These are phyloP conservation scores for Gracilaria caudata DNA, from an alignment of 23 red algal genomes.

Conservation along the genomic window DNA sequence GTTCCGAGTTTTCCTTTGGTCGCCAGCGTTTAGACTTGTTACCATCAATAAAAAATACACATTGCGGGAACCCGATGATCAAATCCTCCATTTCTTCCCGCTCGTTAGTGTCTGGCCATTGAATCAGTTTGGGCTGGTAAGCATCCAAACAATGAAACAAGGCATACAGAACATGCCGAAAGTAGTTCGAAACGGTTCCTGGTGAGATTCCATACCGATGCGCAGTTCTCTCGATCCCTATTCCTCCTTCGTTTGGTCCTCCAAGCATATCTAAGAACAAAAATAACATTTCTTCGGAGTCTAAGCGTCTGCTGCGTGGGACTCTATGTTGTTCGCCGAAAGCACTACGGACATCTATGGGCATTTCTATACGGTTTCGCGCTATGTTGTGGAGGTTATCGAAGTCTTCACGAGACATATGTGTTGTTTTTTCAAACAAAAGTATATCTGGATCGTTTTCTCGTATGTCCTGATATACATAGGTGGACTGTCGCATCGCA, in stretches of 20 bases:
- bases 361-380: too few species aligned
- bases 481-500: too few species aligned
- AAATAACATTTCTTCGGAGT: background rate
- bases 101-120: constrained; percentile 7
- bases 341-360: too few species aligned
- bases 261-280: constrained; percentile 27
- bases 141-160: background rate
- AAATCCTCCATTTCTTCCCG: background rate
- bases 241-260: constrained; percentile 11
- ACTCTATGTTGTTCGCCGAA: too few species aligned
- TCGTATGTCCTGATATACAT: too few species aligned
- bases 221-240: background rate
- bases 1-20: background rate
- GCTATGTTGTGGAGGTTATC: too few species aligned
- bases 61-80: constrained; percentile 22
- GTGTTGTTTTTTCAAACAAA: too few species aligned
- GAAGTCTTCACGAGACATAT: too few species aligned
- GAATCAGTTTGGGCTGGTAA: background rate
- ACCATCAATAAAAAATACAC: constrained; percentile 48
- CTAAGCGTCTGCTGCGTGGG: too few species aligned
- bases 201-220: constrained; percentile 14
- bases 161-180: constrained; percentile 12
- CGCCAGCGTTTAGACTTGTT: constrained; percentile 20
- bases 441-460: too few species aligned
- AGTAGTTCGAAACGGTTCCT: constrained; percentile 38